These are phyloP conservation scores for Manihot esculenta DNA, from an alignment of 441 rosid genomes.

Conservation along the genomic window DNA sequence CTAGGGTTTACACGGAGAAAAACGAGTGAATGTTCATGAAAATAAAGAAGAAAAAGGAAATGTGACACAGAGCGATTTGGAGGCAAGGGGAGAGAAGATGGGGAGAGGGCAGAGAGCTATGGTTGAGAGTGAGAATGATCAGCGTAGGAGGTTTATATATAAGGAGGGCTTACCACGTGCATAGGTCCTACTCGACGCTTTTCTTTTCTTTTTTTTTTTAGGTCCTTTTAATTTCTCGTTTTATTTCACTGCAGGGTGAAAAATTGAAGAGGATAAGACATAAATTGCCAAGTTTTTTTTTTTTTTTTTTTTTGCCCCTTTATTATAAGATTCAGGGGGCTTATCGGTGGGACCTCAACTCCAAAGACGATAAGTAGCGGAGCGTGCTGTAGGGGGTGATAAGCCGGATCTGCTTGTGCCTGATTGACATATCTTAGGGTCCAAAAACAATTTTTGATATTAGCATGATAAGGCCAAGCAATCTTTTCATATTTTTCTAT, in stretches of 20 bases:
- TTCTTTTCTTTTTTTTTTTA: neutral
- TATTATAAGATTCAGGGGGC: slow-evolving; percentile 13
- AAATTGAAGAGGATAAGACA: slow-evolving; percentile 19
- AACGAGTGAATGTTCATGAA: neutral
- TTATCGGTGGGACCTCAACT: slow-evolving; percentile 16
- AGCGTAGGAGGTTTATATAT: slow-evolving; percentile 19
- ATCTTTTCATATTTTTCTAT: neutral
- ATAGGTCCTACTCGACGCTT: slow-evolving; percentile 11
- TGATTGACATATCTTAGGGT: slow-evolving; percentile 19
- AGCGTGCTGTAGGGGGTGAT: slow-evolving; percentile 9
- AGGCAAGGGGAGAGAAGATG: neutral
- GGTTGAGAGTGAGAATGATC: neutral
- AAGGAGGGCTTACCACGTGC: slow-evolving; percentile 31
- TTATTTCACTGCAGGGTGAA: neutral
- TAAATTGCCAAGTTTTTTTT: neutral
- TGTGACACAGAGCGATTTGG: neutral
- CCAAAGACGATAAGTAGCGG: slow-evolving; percentile 22
- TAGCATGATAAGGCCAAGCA: slow-evolving; percentile 20
- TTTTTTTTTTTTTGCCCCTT: no score
- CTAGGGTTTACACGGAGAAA: neutral
- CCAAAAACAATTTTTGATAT: slow-evolving; percentile 17
- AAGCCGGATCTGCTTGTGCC: slow-evolving; percentile 16
- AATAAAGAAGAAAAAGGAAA: neutral
- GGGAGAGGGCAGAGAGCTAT: neutral
- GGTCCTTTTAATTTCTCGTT: neutral